Evolutionary conservation across 805 yeast genomes (phyloP).

Genomic region (Monosporozyma aerobia): DNA sequence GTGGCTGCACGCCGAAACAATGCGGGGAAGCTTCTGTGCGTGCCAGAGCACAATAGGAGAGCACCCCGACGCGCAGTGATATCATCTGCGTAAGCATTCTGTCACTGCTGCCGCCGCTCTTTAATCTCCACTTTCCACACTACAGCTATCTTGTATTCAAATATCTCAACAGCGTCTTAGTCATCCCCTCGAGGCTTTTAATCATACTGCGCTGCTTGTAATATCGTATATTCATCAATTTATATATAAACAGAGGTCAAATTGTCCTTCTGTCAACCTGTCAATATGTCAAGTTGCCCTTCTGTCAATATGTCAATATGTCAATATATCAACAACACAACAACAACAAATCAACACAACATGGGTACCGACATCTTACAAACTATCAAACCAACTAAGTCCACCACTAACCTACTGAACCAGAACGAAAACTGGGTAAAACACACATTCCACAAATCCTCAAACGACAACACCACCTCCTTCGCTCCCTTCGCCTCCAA

Average conservation of each 20-base stretch:
- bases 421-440: conserved; percentile 41
- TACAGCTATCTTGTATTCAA: no score
- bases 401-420: conserved; percentile 23
- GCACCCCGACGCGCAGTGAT: not conserved
- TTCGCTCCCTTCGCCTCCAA: conserved; percentile 88
- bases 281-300: no score
- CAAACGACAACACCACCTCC: conserved; percentile 51
- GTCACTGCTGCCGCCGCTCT: not conserved
- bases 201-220: no score
- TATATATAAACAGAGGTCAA: no score
- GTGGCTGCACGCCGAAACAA: no score
- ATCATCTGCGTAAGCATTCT: not conserved
- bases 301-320: no score
- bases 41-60: no score
- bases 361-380: conserved; percentile 6
- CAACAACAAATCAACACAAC: not conserved
- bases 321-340: no score
- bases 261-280: no score
- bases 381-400: not conserved
- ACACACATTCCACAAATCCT: conserved; percentile 43
- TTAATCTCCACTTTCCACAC: conserved; percentile 20
- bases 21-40: no score
- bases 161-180: conserved; percentile 11
- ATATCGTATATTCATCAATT: no score
- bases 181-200: conserved; percentile 21